Evolutionary conservation across 2,329 filamentous ascomycete species (phyloP), one percentile per base, ranked within the genome.

Genomic region (Cordyceps cicadae): DNA sequence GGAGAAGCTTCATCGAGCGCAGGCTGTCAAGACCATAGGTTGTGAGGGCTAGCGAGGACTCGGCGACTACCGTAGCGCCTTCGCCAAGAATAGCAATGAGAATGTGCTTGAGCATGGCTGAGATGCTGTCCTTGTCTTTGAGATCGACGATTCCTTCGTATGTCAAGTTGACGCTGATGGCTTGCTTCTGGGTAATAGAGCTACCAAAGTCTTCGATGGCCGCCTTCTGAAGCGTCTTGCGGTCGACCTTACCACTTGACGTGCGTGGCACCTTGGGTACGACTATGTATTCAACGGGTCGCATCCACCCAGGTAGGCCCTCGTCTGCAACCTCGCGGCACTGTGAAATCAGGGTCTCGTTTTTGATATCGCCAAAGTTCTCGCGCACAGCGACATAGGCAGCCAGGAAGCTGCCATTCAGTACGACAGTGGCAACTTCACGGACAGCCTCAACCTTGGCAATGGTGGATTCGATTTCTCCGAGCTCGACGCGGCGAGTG

Each of bases 371-470:
- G 11, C 21, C 12, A 26, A 49, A 54, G 21, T 45, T 50, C 1
- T 62, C 61, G 4, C 61, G 49, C 15, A 50, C 37, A 17, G 54
- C 52, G 14, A 62, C 61, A 37, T 57, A 62, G 21, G 58, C 58
- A 14, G 61, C 61, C n/a, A 62, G 24, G 48, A 62, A 57, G 14
- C 48, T 62, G 12, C 53, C 54, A 5, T 60, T 62, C 21, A 59
- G 46, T 78, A 83, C 71, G 80, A 85, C 62, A 77, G 82, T 1
- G 79, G 78, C 0, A 72, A 71, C 9, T 70, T 77, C 69, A 63
- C 74, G 15, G 67, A 66, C 4, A 71, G 72, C 1, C 26, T 61
- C 59, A 6, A 52, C 59, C 45, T 39, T 57, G 45, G 59, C 52
- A 34, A 61, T 45, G 2, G 48, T 57, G 6, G 52, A 56, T 41